Percentiles rank a stretch among this genome's conserved stretches.
phyloP scores from a whole-genome alignment of 257 asterid genomes.

The Capsicum rhomboideum region DNA sequence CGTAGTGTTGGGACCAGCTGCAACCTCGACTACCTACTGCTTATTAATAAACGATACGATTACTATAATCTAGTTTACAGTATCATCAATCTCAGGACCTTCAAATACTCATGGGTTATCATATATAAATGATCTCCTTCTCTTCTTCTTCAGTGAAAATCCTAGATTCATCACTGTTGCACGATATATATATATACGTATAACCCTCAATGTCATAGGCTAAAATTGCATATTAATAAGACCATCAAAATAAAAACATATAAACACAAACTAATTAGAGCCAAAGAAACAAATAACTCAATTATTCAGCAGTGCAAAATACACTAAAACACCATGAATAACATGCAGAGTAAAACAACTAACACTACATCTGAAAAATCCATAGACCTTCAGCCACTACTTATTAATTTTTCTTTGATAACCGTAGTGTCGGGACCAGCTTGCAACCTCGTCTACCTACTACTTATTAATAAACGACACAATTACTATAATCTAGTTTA shows the following conservation, averaged over 20 bases:
- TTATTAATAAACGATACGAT: not conserved
- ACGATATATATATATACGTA: not conserved
- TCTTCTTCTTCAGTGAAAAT: not conserved
- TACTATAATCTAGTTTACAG: not conserved
- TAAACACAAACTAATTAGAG: not conserved
- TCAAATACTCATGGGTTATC: constrained; percentile 11
- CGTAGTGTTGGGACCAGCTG: not conserved
- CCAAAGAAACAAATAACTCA: not conserved
- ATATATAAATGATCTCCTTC: not conserved
- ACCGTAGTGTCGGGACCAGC: not conserved
- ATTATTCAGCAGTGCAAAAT: not conserved
- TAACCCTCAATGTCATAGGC: not conserved
- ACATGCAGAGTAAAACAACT: not conserved
- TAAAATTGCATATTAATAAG: not conserved
- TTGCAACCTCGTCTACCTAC: not conserved
- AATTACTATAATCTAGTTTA: not conserved
- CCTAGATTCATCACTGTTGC: not conserved
- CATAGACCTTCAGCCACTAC: not conserved
- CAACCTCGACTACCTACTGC: not conserved
- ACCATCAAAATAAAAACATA: not conserved
- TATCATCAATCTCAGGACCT: constrained; percentile 5
- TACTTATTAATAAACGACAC: not conserved
- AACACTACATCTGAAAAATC: too few species aligned
- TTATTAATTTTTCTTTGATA: not conserved
- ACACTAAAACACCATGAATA: not conserved